Percentiles rank a stretch among this genome's conserved stretches.
phyloP scores from a whole-genome alignment of 768 basidiomycete species.

The Hemileccinum impolitum region DNA sequence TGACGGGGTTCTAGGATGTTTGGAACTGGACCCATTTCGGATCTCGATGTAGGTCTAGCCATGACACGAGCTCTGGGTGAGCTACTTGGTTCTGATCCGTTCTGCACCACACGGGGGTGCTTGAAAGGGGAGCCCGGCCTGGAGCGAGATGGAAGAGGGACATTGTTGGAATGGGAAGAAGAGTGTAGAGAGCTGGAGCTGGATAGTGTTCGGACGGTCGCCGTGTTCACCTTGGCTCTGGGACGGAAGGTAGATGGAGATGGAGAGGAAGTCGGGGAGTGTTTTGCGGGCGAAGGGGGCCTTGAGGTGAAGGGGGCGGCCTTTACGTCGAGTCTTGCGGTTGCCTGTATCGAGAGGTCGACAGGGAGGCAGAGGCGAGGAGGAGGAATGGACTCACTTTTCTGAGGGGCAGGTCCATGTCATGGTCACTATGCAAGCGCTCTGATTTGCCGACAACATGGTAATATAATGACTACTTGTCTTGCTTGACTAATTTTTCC shows the following conservation, averaged over 20 bases:
- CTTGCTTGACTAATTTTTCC: conserved; percentile 49
- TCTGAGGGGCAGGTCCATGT: conserved; percentile 40
- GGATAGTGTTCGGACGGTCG: conserved; percentile 33
- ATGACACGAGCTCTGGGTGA: conserved; percentile 26
- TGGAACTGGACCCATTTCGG: background rate
- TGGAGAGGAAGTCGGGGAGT: conserved; percentile 21
- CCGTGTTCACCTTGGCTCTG: conserved; percentile 62
- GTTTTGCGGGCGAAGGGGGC: conserved; percentile 49
- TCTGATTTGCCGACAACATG: conserved; percentile 5
- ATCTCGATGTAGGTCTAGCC: conserved; percentile 25
- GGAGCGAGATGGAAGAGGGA: conserved; percentile 43
- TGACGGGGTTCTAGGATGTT: conserved; percentile 27
- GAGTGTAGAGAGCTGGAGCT: conserved; percentile 21
- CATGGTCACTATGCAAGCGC: conserved; percentile 6
- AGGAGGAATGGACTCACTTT: conserved; percentile 37
- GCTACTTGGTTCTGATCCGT: conserved; percentile 25
- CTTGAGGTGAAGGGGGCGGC: conserved; percentile 40
- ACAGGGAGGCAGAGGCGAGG: background rate
- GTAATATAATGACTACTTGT: conserved; percentile 20
- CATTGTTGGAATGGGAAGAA: conserved; percentile 15
- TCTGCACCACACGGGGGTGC: conserved; percentile 34
- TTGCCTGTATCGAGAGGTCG: conserved; percentile 41
- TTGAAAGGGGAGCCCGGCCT: conserved; percentile 38
- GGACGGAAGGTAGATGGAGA: conserved; percentile 38
- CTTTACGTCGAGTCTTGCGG: conserved; percentile 47